Evolutionary conservation across 2,329 filamentous ascomycete genomes (phyloP).

Genomic region (Dryadomyces quercivorus): DNA sequence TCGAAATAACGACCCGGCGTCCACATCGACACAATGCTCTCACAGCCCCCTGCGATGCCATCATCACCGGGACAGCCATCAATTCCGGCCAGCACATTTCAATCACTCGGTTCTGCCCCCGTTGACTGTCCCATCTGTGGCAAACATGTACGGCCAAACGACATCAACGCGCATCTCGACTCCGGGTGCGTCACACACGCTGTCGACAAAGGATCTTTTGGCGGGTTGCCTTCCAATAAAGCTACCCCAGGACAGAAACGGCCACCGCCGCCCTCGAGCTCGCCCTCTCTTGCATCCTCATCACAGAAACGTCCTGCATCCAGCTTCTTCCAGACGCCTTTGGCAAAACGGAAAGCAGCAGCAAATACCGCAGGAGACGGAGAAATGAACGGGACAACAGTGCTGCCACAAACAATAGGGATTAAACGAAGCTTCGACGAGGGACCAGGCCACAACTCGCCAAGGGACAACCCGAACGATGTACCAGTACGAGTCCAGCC

Average conservation of each 20-base stretch:
- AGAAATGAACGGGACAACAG: conserved; percentile 5
- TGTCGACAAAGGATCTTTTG: conserved; percentile 38
- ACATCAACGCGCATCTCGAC: conserved; percentile 88
- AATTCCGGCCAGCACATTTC: background rate
- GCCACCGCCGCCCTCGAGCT: conserved; percentile 20
- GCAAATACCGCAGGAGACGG: conserved; percentile 19
- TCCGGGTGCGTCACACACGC: conserved; percentile 57
- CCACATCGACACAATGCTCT: conserved; percentile 2
- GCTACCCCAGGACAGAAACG: conserved; percentile 13
- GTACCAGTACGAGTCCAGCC: background rate
- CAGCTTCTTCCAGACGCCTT: conserved; percentile 50
- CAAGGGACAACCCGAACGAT: background rate
- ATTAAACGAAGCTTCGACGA: conserved; percentile 43
- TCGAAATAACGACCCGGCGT: background rate
- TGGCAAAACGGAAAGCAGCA: conserved; percentile 39
- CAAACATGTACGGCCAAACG: conserved; percentile 54
- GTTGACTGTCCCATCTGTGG: conserved; percentile 77
- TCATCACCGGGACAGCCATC: background rate
- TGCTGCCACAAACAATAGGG: conserved; percentile 18
- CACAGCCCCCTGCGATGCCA: background rate
- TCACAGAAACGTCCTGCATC: conserved; percentile 41
- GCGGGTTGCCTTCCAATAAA: background rate
- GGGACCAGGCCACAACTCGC: conserved; percentile 29
- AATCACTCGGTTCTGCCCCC: conserved; percentile 14
- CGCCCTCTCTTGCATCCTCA: conserved; percentile 21